Conservation (phyloP, 768 basidiomycete genomes). For the Pisolithus marmoratus region DNA sequence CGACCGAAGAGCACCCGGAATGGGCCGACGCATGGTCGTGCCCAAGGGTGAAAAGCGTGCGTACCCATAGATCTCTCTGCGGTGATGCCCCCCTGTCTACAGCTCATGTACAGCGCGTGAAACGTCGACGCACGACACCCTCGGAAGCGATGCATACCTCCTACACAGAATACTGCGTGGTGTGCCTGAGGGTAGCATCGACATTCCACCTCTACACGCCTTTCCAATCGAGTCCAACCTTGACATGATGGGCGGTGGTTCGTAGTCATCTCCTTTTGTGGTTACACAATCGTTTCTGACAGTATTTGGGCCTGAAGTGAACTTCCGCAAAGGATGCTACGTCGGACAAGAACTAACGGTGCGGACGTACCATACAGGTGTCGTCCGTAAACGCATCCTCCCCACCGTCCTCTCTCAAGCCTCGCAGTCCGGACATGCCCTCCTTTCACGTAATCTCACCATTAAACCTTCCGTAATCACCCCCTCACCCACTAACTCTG, state of each 20-base stretch:
- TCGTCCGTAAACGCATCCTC: constrained; percentile 83
- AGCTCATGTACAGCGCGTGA: constrained; percentile 41
- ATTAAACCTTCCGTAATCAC: constrained; percentile 19
- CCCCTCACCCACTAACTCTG: neutral
- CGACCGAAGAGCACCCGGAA: constrained; percentile 67
- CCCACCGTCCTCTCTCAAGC: constrained; percentile 59
- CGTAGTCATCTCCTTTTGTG: constrained; percentile 27
- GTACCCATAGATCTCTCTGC: constrained; percentile 26
- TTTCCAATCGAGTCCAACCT: constrained; percentile 95
- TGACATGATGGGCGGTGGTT: constrained; percentile 91
- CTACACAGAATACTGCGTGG: constrained; percentile 77
- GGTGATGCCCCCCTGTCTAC: neutral
- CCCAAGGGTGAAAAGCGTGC: constrained; percentile 68
- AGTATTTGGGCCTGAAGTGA: constrained; percentile 47
- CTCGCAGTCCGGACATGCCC: constrained; percentile 11
- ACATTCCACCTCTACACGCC: constrained; percentile 70
- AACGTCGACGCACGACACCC: constrained; percentile 49
- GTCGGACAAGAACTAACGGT: constrained; percentile 97
- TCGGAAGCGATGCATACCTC: constrained; percentile 52
- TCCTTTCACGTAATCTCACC: constrained; percentile 15
- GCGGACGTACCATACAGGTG: constrained; percentile 91
- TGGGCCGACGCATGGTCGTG: constrained; percentile 73
- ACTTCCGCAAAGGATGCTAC: constrained; percentile 97
- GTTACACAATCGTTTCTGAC: neutral
- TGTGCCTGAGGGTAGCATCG: constrained; percentile 79